phyloP scores from a whole-genome alignment of 305 asterid species.

The Stenogyne calaminthoides region DNA sequence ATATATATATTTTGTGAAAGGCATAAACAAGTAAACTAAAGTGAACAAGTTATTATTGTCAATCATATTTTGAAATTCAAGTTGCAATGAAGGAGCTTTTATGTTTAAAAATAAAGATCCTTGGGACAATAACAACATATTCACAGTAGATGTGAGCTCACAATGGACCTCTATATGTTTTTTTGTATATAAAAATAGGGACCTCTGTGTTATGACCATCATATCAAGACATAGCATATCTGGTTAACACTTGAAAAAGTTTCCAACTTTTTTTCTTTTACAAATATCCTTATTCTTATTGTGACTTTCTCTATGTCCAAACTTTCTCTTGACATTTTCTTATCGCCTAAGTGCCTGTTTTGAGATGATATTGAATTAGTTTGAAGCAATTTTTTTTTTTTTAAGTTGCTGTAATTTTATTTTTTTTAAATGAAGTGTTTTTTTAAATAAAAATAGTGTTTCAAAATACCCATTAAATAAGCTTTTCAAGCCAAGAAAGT shows the following conservation, averaged over 20 bases:
- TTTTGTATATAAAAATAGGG: neutral
- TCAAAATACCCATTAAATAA: no score
- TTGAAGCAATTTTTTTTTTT: no score
- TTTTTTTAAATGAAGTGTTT: no score
- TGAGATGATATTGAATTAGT: no score
- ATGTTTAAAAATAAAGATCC: neutral
- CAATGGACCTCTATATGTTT: conserved; percentile 18
- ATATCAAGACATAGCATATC: conserved; percentile 23
- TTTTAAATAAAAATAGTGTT: no score
- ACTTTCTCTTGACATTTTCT: neutral
- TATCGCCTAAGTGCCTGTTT: no score
- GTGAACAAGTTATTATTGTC: neutral
- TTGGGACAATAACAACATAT: conserved; percentile 8
- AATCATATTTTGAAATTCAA: neutral
- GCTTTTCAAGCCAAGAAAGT: no score
- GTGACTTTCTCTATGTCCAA: neutral
- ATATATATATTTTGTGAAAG: no score
- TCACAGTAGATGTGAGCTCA: neutral
- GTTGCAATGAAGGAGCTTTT: neutral
- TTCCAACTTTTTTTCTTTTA: neutral
- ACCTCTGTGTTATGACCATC: conserved; percentile 2
- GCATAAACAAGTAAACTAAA: no score
- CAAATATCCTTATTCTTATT: conserved; percentile 3
- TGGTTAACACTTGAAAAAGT: conserved; percentile 7
- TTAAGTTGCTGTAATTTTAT: no score